Evolutionary conservation across 768 basidiomycete species (phyloP).

Genomic region (Lentinula edodes): DNA sequence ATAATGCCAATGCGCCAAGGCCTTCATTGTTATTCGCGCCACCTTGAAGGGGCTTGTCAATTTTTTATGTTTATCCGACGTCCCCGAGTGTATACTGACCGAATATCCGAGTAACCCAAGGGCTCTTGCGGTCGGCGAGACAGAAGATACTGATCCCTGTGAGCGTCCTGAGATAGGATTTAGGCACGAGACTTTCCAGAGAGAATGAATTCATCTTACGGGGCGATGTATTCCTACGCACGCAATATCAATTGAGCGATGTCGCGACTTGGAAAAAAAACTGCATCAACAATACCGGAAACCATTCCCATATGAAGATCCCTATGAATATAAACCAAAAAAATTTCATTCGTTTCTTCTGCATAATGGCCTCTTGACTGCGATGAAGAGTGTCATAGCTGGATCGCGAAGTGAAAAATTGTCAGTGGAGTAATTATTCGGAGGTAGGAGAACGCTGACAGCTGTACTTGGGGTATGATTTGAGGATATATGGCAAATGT

Average conservation of each 20-base stretch:
- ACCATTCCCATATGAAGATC: constrained; percentile 54
- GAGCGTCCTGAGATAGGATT: constrained; percentile 23
- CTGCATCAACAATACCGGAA: constrained; percentile 30
- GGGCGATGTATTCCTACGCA: constrained; percentile 15
- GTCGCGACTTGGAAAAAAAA: constrained; percentile 16
- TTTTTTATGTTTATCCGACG: background rate
- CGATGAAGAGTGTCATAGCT: constrained; percentile 36
- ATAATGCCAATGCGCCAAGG: constrained; percentile 40
- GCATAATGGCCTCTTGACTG: constrained; percentile 33
- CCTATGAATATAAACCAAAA: constrained; percentile 49
- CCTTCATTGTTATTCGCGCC: constrained; percentile 40
- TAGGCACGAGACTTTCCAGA: constrained; percentile 2
- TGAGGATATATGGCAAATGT: constrained; percentile 43
- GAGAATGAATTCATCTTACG: background rate
- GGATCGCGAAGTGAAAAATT: constrained; percentile 12
- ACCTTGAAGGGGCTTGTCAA: background rate
- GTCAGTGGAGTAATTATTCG: constrained; percentile 10
- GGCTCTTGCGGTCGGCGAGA: constrained; percentile 41
- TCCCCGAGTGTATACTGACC: constrained; percentile 25
- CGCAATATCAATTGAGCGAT: constrained; percentile 25
- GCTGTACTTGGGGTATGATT: constrained; percentile 27
- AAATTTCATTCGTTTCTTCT: constrained; percentile 50
- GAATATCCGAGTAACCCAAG: constrained; percentile 49
- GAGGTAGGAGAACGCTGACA: constrained; percentile 19
- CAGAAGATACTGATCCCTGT: constrained; percentile 61